phyloP scores from a whole-genome alignment of 2,329 filamentous ascomycete genomes.

The Dactylellina drechsleri region DNA sequence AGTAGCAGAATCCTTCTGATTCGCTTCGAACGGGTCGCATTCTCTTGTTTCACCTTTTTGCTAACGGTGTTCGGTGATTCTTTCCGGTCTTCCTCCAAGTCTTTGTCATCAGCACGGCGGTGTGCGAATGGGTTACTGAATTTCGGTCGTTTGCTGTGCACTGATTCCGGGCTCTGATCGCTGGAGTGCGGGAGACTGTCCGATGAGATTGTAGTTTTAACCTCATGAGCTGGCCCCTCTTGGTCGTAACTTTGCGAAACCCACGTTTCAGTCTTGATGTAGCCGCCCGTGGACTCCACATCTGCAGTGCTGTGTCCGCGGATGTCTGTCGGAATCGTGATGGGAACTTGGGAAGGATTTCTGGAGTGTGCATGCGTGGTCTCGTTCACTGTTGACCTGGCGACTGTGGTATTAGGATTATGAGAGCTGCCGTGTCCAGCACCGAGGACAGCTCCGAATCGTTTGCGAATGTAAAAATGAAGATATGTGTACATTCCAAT shows the following conservation, averaged over 20 bases:
- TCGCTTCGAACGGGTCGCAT: conserved; percentile 36
- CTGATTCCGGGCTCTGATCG: conserved; percentile 21
- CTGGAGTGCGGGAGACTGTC: not conserved
- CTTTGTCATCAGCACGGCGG: conserved; percentile 23
- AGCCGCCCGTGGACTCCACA: conserved; percentile 21
- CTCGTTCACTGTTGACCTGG: conserved; percentile 23
- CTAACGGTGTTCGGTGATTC: conserved; percentile 4
- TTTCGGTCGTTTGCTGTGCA: conserved; percentile 34
- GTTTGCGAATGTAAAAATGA: conserved; percentile 59
- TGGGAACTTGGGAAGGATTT: not conserved
- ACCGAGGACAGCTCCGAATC: conserved; percentile 43
- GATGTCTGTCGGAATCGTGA: not conserved
- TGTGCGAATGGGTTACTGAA: conserved; percentile 51
- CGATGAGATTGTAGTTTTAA: conserved; percentile 23
- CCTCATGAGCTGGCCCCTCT: conserved; percentile 27
- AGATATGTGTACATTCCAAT: conserved; percentile 64
- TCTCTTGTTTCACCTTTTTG: conserved; percentile 29
- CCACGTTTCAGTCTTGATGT: conserved; percentile 34
- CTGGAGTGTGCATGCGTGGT: conserved; percentile 6
- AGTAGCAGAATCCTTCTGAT: conserved; percentile 60
- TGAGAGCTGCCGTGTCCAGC: conserved; percentile 25
- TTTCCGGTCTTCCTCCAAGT: conserved; percentile 22
- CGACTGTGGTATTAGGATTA: conserved; percentile 15
- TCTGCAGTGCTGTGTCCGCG: not conserved
- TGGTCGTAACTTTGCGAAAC: conserved; percentile 33